phyloP scores from a whole-genome alignment of 306 rosid genomes.

The Cicer cuneatum region DNA sequence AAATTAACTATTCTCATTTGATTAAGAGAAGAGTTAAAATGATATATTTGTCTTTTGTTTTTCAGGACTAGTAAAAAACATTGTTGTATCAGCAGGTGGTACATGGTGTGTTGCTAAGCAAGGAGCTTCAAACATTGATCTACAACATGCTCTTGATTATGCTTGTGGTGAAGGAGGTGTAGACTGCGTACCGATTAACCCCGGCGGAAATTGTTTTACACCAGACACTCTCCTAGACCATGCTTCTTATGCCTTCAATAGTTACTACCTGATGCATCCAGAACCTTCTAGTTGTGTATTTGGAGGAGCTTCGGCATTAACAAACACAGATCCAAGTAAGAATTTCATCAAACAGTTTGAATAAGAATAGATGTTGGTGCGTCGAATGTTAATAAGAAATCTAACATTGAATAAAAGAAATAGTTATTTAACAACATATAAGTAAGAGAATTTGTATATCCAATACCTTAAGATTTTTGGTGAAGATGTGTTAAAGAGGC shows the following conservation, averaged over 20 bases:
- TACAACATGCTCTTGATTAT: slow-evolving; percentile 91
- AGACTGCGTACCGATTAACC: slow-evolving; percentile 75
- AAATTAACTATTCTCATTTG: slow-evolving; percentile 5
- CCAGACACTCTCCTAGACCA: slow-evolving; percentile 76
- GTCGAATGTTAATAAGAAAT: too few relatives aligned
- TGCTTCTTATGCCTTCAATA: slow-evolving; percentile 92
- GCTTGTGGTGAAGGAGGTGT: slow-evolving; percentile 93
- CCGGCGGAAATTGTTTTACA: slow-evolving; percentile 74
- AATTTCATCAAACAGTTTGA: slow-evolving; percentile 18
- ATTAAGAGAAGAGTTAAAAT: slow-evolving; percentile 22
- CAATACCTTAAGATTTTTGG: too few relatives aligned
- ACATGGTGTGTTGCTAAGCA: slow-evolving; percentile 84
- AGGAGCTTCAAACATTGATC: slow-evolving; percentile 69
- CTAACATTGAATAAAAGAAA: too few relatives aligned
- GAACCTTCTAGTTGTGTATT: slow-evolving; percentile 79
- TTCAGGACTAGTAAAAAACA: slow-evolving; percentile 49
- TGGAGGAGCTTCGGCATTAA: slow-evolving; percentile 74
- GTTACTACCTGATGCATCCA: slow-evolving; percentile 87
- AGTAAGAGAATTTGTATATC: too few relatives aligned
- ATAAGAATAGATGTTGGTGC: background rate
- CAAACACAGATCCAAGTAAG: slow-evolving; percentile 92
- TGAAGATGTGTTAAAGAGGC: too few relatives aligned
- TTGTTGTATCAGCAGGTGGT: slow-evolving; percentile 56
- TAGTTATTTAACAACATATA: too few relatives aligned
- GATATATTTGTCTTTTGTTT: slow-evolving; percentile 43